These are phyloP conservation scores for Syncephalastrum racemosum DNA, from an alignment of 371 early-diverging fungal species.

Conservation along the genomic window DNA sequence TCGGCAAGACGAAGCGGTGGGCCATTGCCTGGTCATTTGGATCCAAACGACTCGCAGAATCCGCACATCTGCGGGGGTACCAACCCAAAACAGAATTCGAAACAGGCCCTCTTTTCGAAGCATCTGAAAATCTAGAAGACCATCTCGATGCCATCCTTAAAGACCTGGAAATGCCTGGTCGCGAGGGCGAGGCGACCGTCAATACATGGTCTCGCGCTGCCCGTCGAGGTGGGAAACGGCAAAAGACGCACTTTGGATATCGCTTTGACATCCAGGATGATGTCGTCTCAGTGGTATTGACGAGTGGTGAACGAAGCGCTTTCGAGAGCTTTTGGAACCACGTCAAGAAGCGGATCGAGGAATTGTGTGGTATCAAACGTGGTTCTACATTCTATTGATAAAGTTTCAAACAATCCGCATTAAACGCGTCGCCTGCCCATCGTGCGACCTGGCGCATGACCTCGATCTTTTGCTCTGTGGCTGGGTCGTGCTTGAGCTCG, in stretches of 20 bases:
- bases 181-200: constrained; percentile 7
- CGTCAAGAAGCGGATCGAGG: constrained; percentile 53
- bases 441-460: constrained; percentile 55
- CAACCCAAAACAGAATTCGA: constrained; percentile 34
- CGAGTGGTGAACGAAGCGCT: constrained; percentile 28
- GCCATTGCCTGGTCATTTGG: constrained; percentile 67
- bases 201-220: constrained; percentile 58
- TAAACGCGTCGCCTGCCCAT: constrained; percentile 64
- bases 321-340: constrained; percentile 56
- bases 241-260: constrained; percentile 29
- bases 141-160: constrained; percentile 21
- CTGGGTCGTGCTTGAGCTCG: constrained; percentile 56
- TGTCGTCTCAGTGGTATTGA: neutral
- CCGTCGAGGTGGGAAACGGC: constrained; percentile 30
- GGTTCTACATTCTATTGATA: constrained; percentile 26
- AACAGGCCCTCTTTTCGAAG: too few species aligned
- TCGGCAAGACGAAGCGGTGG: constrained; percentile 65
- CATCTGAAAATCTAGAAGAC: constrained; percentile 6
- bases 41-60: constrained; percentile 15
- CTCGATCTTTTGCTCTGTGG: constrained; percentile 47
- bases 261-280: constrained; percentile 12
- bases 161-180: constrained; percentile 29
- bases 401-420: constrained; percentile 47
- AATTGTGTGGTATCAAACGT: constrained; percentile 47
- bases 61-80: constrained; percentile 9